Base-by-base conservation (phyloP, 768 basidiomycete species). In the Kwoniella shandongensis region DNA sequence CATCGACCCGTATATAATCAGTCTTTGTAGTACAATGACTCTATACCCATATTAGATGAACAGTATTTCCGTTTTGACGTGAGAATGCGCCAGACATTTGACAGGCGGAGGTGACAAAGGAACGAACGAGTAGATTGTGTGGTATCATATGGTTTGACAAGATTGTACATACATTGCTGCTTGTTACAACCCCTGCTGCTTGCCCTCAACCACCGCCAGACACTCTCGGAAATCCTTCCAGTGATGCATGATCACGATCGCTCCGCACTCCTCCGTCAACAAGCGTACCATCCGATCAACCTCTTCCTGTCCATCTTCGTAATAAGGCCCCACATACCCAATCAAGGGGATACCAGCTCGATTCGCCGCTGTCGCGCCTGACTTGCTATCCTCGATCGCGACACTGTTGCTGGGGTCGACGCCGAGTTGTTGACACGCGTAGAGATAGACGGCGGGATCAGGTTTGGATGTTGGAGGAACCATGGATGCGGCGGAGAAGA, bases 361-460 rank as follows among this genome's bases (percentile, higher is more conserved):
- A 54, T 36, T 61, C 17, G 70, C 70, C 4, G 67, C 62, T 6
- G 65, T 63, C 20, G 65, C 62, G 17, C 65, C 65, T 13, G 63
- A 61, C 53, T 51, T 63, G 44, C 57, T 60, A 47, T 67, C 65
- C 47, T 67, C 65, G 22, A 67, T 52, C 13, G 65, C 65, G 23
- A 67, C 44, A 51, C 58, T 57, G 23, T 64, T 30, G 12, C 39
- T 32, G 2, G 65, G 65, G 5, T 50, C 30, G n/a, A 62, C 62
- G 1, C 62, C 62, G 18, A 67, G 48, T 45, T 64, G 42, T 32
- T 60, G 22, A 38, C 65, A 67, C 3, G 65, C 65, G 47, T 56
- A 49, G 20, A 63, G 49, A 46, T 67, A 67, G 35, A 67, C 55
- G 13, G 65, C 65, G 32, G 65, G 65, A 39, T 67, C 63, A 25